Conservation (phyloP, 352 stramenopile species). For the Pythium pectinolyticum region DNA sequence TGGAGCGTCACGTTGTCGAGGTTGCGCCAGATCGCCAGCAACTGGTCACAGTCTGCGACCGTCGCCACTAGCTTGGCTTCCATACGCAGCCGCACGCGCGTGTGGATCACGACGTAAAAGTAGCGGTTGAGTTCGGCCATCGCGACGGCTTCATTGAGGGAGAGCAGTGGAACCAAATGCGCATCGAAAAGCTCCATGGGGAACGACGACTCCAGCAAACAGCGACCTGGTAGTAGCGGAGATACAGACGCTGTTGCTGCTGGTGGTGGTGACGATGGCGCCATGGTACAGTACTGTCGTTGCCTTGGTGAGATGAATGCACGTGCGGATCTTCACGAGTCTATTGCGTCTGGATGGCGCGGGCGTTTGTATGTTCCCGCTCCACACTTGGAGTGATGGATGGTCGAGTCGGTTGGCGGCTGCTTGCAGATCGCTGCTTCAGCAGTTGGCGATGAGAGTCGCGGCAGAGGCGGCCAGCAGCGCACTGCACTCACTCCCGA, state of each 20-base stretch:
- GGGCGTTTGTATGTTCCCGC: too few species aligned
- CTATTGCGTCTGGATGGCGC: too few species aligned
- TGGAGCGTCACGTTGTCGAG: conserved; percentile 60
- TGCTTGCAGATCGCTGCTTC: too few species aligned
- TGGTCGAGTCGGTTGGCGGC: too few species aligned
- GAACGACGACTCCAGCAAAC: conserved; percentile 10
- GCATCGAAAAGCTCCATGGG: conserved; percentile 55
- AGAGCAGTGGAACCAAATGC: conserved; percentile 50
- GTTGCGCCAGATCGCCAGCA: conserved; percentile 54
- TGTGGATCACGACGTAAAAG: conserved; percentile 58
- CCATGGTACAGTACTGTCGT: not conserved
- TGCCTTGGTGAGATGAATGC: too few species aligned
- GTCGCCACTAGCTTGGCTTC: conserved; percentile 42
- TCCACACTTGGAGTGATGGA: too few species aligned
- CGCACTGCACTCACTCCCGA: too few species aligned
- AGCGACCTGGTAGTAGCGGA: not conserved
- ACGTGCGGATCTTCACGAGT: too few species aligned
- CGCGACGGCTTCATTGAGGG: conserved; percentile 54
- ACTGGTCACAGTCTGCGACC: conserved; percentile 34
- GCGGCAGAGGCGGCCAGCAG: too few species aligned
- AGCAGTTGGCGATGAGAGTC: too few species aligned
- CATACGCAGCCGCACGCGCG: conserved; percentile 39
- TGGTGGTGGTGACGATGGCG: not conserved
- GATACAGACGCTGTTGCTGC: not conserved
- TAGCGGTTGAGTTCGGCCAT: conserved; percentile 49